Evolutionary conservation across 2,329 filamentous ascomycete genomes (phyloP).

Genomic region (Fusarium lateritium): DNA sequence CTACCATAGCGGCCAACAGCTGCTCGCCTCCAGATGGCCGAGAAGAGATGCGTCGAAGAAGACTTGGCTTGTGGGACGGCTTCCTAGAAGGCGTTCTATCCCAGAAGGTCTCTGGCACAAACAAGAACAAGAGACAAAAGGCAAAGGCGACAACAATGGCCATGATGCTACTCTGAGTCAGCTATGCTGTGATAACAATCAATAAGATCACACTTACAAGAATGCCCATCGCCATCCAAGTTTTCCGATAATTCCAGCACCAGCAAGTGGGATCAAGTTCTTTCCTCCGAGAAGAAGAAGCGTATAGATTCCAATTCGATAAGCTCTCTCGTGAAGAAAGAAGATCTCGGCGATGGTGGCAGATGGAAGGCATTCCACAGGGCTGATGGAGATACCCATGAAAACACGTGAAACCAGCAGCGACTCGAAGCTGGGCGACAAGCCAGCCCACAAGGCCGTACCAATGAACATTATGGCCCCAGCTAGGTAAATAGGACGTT

Average conservation of each 20-base stretch:
- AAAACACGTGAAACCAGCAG: background rate
- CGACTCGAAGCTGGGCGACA: constrained; percentile 1
- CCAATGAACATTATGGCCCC: constrained; percentile 1
- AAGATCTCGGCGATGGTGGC: constrained; percentile 96
- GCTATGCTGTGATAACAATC: background rate
- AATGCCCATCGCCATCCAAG: constrained; percentile 92
- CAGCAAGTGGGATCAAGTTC: constrained; percentile 90
- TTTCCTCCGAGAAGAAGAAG: constrained; percentile 91
- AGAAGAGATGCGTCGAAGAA: constrained; percentile 57
- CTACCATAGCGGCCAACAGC: constrained; percentile 53
- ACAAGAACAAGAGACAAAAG: constrained; percentile 82
- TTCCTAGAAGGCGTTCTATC: constrained; percentile 77
- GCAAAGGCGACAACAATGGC: constrained; percentile 83
- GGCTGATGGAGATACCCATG: constrained; percentile 1
- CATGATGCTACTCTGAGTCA: constrained; percentile 73
- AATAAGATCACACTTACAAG: constrained; percentile 68
- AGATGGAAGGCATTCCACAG: background rate
- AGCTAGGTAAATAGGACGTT: background rate
- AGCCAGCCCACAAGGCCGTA: background rate
- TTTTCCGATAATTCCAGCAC: constrained; percentile 83
- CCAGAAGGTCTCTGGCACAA: constrained; percentile 96
- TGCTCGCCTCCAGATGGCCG: background rate
- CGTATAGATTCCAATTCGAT: constrained; percentile 92
- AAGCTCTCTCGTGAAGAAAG: constrained; percentile 93
- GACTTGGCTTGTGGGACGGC: constrained; percentile 57